Conservation (phyloP, 2,329 filamentous ascomycete genomes). For the Emmonsia crescens region DNA sequence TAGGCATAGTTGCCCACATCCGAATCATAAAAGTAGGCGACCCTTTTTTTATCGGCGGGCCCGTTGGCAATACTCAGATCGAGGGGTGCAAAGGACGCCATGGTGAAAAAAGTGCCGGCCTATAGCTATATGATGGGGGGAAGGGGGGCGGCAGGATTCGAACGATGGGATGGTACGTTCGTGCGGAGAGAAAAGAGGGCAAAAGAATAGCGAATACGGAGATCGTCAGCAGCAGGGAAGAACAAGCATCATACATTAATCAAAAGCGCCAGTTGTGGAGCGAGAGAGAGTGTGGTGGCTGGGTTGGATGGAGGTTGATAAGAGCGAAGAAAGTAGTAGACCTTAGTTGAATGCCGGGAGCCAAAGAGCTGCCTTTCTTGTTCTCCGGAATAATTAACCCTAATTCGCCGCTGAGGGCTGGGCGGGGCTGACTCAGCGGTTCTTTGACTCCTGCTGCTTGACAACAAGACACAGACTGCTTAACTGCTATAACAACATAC, state of each 20-base stretch:
- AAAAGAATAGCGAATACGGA: not conserved
- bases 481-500: too few species aligned
- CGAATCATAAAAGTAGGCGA: conserved; percentile 97
- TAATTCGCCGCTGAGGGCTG: not conserved
- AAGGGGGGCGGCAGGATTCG: not conserved
- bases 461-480: too few species aligned
- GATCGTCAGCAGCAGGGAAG: not conserved
- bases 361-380: not conserved
- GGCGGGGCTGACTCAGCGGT: not conserved
- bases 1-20: conserved; percentile 98
- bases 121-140: not conserved
- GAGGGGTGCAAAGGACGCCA: conserved; percentile 45
- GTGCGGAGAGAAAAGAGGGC: not conserved
- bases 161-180: not conserved
- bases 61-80: conserved; percentile 43
- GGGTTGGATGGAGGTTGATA: not conserved
- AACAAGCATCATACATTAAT: not conserved
- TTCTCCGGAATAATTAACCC: too few species aligned
- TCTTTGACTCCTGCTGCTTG: too few species aligned
- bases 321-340: not conserved
- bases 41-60: conserved; percentile 57
- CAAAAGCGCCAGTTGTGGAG: not conserved
- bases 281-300: not conserved
- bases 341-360: not conserved
- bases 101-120: conserved; percentile 18